Conservation (phyloP, 768 basidiomycete species). For the Pleurotus sapidus region DNA sequence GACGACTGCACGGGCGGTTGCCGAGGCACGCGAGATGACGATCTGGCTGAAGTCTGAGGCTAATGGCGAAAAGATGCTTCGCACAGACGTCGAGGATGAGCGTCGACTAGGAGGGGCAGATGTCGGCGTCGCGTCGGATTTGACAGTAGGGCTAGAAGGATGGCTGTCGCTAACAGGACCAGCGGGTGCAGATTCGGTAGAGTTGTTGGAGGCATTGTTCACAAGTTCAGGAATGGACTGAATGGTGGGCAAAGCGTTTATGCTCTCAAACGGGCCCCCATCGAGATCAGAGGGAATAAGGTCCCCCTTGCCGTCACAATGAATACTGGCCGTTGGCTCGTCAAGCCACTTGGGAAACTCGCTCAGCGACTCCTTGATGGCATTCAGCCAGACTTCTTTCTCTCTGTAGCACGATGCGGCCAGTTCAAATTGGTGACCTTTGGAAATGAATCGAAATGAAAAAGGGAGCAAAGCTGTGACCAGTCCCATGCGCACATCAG, state of each 20-base stretch:
- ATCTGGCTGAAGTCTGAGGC: constrained; percentile 54
- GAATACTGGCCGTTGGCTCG: constrained; percentile 65
- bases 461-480: constrained; percentile 73
- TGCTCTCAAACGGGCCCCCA: constrained; percentile 37
- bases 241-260: constrained; percentile 47
- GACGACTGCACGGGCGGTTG: constrained; percentile 62
- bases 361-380: constrained; percentile 52
- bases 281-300: constrained; percentile 31
- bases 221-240: constrained; percentile 52
- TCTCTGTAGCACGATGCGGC: constrained; percentile 83
- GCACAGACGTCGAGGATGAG: constrained; percentile 63
- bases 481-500: constrained; percentile 8
- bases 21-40: constrained; percentile 65
- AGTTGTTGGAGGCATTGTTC: constrained; percentile 25
- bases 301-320: constrained; percentile 41
- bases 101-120: constrained; percentile 44
- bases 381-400: constrained; percentile 82
- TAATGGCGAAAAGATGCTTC: constrained; percentile 53
- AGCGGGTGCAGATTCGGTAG: constrained; percentile 32
- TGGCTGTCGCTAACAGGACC: constrained; percentile 27
- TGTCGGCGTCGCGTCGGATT: constrained; percentile 19
- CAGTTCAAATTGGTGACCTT: constrained; percentile 78
- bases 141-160: constrained; percentile 22
- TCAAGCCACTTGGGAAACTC: constrained; percentile 48
- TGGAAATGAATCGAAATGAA: constrained; percentile 71